Conservation (phyloP, 2,329 filamentous ascomycete species). For the Hirsutella minnesotensis region DNA sequence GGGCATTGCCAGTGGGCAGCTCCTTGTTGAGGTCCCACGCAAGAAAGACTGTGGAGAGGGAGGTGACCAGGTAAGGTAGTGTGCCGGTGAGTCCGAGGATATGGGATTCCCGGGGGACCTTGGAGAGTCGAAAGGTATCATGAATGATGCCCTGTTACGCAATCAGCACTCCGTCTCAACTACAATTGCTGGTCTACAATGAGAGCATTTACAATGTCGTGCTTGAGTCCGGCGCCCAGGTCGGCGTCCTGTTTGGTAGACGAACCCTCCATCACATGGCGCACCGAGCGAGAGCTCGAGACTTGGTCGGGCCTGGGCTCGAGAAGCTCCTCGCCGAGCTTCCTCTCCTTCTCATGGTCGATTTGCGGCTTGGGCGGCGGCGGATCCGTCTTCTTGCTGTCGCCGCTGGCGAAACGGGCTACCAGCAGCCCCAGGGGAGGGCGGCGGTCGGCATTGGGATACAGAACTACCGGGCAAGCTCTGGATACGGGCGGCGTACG, state of each 20-base stretch:
- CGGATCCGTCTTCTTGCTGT: constrained; percentile 6
- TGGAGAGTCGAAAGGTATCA: constrained; percentile 53
- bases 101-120: constrained; percentile 56
- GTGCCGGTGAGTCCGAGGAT: constrained; percentile 66
- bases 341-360: constrained; percentile 44
- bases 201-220: constrained; percentile 41
- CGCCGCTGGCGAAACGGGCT: constrained; percentile 12
- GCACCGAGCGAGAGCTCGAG: constrained; percentile 42
- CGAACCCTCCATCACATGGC: constrained; percentile 33
- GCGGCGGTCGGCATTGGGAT: background rate
- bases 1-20: constrained; percentile 44
- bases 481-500: background rate
- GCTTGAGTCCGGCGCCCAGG: constrained; percentile 23
- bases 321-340: constrained; percentile 42
- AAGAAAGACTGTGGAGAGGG: constrained; percentile 68
- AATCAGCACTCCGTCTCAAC: background rate
- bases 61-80: constrained; percentile 76
- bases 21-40: constrained; percentile 71
- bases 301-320: constrained; percentile 48
- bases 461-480: background rate
- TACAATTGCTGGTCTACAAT: too few relatives aligned
- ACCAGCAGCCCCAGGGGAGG: background rate
- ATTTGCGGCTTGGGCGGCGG: constrained; percentile 21
- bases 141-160: constrained; percentile 45
- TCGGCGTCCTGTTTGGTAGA: constrained; percentile 13